A percentile compares a stretch with the other conserved stretches of the same genome.
phyloP scores from a whole-genome alignment of 805 yeast genomes.

The Brettanomyces custersianus region DNA sequence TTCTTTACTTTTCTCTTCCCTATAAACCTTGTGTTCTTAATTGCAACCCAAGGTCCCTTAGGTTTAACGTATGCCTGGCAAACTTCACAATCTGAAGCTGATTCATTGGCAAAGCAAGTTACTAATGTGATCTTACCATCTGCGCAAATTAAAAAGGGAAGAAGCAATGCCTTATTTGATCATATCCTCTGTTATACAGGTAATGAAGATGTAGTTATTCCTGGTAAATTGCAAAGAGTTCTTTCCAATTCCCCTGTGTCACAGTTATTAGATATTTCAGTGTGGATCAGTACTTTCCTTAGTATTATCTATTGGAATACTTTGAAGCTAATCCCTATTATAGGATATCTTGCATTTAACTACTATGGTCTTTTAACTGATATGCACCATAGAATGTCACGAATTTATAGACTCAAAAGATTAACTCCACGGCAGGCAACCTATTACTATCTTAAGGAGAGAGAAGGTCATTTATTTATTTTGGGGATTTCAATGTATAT shows the following conservation, averaged over 20 bases:
- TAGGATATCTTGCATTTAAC: slow-evolving; percentile 14
- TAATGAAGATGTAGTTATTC: slow-evolving; percentile 21
- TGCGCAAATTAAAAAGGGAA: neutral
- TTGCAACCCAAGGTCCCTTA: slow-evolving; percentile 19
- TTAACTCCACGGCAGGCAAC: slow-evolving; percentile 19
- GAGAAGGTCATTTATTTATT: slow-evolving; percentile 31
- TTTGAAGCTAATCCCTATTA: slow-evolving; percentile 16
- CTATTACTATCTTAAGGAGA: slow-evolving; percentile 17
- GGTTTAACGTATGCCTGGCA: slow-evolving; percentile 18
- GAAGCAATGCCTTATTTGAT: slow-evolving; percentile 2
- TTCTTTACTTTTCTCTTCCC: slow-evolving; percentile 16
- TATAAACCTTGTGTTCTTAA: slow-evolving; percentile 14
- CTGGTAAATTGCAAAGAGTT: slow-evolving; percentile 24
- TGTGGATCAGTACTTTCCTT: neutral
- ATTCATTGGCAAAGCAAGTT: slow-evolving; percentile 3
- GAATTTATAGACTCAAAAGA: slow-evolving; percentile 17
- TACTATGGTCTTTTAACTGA: slow-evolving; percentile 13
- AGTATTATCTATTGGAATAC: slow-evolving; percentile 9
- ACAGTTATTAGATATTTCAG: slow-evolving; percentile 7
- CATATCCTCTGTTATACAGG: slow-evolving; percentile 19
- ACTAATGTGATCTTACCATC: neutral
- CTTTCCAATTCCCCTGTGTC: slow-evolving; percentile 21
- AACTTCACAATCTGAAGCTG: slow-evolving; percentile 20
- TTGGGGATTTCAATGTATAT: slow-evolving; percentile 47
- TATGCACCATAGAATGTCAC: slow-evolving; percentile 11